A percentile compares a stretch with the other conserved stretches of the same genome.
Conservation (phyloP, 352 stramenopile genomes). For the Phytophthora macrochlamydospora region DNA sequence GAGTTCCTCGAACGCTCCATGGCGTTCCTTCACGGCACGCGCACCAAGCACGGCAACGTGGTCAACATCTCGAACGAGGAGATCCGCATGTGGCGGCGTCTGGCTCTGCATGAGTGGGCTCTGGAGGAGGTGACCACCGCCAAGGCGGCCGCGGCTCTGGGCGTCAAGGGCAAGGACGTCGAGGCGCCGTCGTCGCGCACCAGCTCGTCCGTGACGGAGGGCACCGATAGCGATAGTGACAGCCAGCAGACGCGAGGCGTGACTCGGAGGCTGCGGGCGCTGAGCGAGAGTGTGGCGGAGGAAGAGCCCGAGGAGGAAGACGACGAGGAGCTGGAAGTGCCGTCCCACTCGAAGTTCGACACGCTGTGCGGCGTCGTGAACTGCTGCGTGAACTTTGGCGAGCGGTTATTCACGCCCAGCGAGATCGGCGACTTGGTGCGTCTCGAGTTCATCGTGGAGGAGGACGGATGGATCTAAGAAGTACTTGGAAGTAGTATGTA, state of each 20-base stretch:
- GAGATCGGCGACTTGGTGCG: slow-evolving; percentile 72
- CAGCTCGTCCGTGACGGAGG: slow-evolving; percentile 58
- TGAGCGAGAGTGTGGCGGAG: slow-evolving; percentile 36
- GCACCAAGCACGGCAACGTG: slow-evolving; percentile 71
- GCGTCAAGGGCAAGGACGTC: slow-evolving; percentile 49
- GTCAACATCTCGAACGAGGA: slow-evolving; percentile 83
- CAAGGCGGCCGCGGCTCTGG: slow-evolving; percentile 22
- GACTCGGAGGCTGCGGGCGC: slow-evolving; percentile 23
- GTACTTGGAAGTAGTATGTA: not conserved
- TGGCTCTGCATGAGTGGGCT: slow-evolving; percentile 70
- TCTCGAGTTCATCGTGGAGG: slow-evolving; percentile 81
- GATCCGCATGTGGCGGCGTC: slow-evolving; percentile 79
- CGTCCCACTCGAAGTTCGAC: slow-evolving; percentile 42
- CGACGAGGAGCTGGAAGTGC: slow-evolving; percentile 46
- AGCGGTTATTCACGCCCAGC: slow-evolving; percentile 51
- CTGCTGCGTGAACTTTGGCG: slow-evolving; percentile 65
- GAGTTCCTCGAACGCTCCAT: slow-evolving; percentile 83
- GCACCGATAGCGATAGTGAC: slow-evolving; percentile 65
- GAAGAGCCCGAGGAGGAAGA: slow-evolving; percentile 43
- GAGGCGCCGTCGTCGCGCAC: slow-evolving; percentile 38
- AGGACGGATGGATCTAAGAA: slow-evolving; percentile 82
- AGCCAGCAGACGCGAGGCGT: slow-evolving; percentile 21
- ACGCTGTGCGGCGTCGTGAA: slow-evolving; percentile 65
- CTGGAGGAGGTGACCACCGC: slow-evolving; percentile 56
- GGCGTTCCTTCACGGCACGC: slow-evolving; percentile 68